Base-by-base conservation (phyloP, 805 yeast species). In the Metschnikowia kofuensis region DNA sequence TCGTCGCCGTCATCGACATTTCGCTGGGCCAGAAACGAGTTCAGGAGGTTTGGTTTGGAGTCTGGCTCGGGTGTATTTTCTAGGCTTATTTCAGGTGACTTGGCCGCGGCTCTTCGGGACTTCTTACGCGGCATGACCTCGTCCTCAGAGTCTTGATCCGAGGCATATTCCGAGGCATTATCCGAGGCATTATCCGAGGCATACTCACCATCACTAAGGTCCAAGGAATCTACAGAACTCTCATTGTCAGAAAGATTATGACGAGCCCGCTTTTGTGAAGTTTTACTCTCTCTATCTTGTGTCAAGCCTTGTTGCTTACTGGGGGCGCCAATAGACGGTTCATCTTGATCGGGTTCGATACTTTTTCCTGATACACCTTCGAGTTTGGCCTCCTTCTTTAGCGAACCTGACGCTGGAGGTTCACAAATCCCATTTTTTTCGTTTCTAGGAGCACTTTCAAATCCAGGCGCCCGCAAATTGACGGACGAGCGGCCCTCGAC, bases 1-100 rank as follows among this genome's bases (percentile, higher is more conserved):
- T 88, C 92, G 60, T 88, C 83, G 9, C 98, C 98, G 64, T 91
- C 98, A 62, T 91, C 97, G 27, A 73, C 66, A 55, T 74, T 78
- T 32, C 77, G 60, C 8, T 41, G 39, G 11, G 41, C 30, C 11
- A 28, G 28, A 13, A n/a, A 13, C 8, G 39, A 14, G 11, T 15
- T 39, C 13, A 34, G 13, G 10, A 8, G 13, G 12, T 14, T 35
- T 7, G 35, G 28, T 12, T 7, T 13, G 13, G 42, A 14, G 6
- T 40, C 29, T n/a, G 27, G 7, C 11, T 40, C 28, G 1, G 27
- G 30, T n/a, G 26, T 2, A n/a, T 29, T 29, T 40, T 28, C 48
- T 4, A 36, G 4, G 21, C 21, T 21, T 21, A 21, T 21, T 21
- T 21, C 21, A 21, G 21, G 21, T 21, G 21, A 21, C 21, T 21